Conservation (phyloP, 306 rosid species). For the Lathyrus sativus region DNA sequence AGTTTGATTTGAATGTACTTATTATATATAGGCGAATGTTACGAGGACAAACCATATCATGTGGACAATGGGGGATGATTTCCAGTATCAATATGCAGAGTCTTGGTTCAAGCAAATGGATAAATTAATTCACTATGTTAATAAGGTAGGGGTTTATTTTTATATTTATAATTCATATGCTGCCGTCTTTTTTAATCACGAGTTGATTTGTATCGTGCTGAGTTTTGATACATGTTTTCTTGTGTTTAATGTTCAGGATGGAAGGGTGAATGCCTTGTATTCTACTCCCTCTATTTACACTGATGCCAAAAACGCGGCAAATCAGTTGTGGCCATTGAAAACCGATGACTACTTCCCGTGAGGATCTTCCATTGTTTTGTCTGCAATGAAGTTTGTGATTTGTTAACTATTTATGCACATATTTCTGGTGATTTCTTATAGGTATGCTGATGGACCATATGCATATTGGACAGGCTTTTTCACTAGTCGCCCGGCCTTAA, state of each 20-base stretch:
- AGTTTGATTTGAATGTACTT: conserved; percentile 27
- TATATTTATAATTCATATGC: conserved; percentile 9
- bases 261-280: conserved; percentile 84
- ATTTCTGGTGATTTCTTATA: conserved; percentile 41
- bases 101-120: conserved; percentile 95
- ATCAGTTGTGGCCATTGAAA: conserved; percentile 84
- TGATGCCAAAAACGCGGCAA: conserved; percentile 72
- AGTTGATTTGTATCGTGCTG: background rate
- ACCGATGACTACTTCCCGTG: conserved; percentile 92
- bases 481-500: conserved; percentile 76
- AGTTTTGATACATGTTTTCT: conserved; percentile 29
- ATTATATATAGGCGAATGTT: conserved; percentile 69
- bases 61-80: conserved; percentile 99
- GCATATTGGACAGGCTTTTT: conserved; percentile 91
- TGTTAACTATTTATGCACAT: conserved; percentile 9
- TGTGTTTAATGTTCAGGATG: conserved; percentile 61
- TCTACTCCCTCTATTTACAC: conserved; percentile 93
- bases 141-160: conserved; percentile 50
- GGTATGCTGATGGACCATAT: conserved; percentile 71
- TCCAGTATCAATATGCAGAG: conserved; percentile 87
- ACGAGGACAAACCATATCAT: conserved; percentile 84
- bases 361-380: conserved; percentile 37
- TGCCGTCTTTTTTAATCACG: background rate
- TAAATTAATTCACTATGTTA: conserved; percentile 82
- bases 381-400: conserved; percentile 7